Evolutionary conservation across 768 basidiomycete genomes (phyloP).

Genomic region (Kwoniella sp.): DNA sequence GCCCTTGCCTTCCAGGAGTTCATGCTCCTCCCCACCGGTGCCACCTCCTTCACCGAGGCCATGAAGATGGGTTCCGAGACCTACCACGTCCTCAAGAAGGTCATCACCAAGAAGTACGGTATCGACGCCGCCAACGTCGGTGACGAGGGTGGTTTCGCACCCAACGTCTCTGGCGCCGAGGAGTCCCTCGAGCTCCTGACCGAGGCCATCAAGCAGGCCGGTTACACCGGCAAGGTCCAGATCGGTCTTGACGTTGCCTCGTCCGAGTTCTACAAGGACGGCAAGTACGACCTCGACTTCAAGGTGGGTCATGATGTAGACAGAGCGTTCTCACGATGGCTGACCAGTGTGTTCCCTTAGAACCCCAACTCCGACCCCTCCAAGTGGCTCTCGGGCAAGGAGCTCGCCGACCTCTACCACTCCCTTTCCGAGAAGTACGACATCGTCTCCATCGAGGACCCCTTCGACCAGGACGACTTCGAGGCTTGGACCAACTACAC

Average conservation of each 20-base stretch:
- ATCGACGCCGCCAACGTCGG: conserved; percentile 99
- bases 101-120: conserved; percentile 97
- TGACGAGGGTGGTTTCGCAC: conserved; percentile 99
- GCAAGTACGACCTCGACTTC: conserved; percentile 90
- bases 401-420: conserved; percentile 91
- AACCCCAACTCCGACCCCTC: conserved; percentile 97
- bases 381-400: conserved; percentile 88
- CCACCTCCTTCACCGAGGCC: conserved; percentile 84
- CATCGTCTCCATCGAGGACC: conserved; percentile 66
- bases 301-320: conserved; percentile 34
- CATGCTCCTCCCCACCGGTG: conserved; percentile 97
- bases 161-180: conserved; percentile 93
- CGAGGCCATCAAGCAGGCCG: conserved; percentile 96
- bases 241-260: conserved; percentile 98
- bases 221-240: conserved; percentile 97
- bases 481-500: conserved; percentile 96
- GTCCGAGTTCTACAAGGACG: conserved; percentile 99
- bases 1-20: conserved; percentile 99
- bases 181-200: conserved; percentile 92
- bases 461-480: conserved; percentile 99
- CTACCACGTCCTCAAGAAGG: conserved; percentile 97
- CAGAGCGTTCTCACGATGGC: background rate
- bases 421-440: conserved; percentile 86
- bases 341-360: conserved; percentile 57
- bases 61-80: conserved; percentile 97